Evolutionary conservation across 2,329 filamentous ascomycete genomes (phyloP), one percentile per base, ranked within the genome.

Genomic region (Colletotrichum lindemuthianum): DNA sequence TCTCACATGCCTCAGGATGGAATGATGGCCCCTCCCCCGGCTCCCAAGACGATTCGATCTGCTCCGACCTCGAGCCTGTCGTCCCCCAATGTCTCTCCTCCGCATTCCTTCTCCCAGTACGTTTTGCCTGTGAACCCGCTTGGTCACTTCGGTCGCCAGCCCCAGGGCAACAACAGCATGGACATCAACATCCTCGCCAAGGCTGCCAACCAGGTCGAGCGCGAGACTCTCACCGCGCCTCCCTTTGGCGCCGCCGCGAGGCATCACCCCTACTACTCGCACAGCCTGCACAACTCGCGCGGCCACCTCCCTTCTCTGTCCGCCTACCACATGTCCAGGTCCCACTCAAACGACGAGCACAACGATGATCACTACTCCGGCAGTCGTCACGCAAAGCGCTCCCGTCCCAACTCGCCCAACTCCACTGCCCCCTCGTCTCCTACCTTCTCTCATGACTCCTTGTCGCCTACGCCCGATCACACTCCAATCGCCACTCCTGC

Each of bases 401-500:
- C 95, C 65, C 85, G 95, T 71, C 95, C 96, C 47, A 96, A 94
- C 76, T 97, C 95, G 40, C 96, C 95, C 57, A 93, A 96, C 79
- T 97, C 94, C 8, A 98, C 95, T 2, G 95, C 95, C 51, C 96
- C 96, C 16, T 97, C 95, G 33, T 98, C 95, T 37, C 95, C 95
- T 33, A 97, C 94, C 4, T 97, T 97, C 77, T 97, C 95, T 2
- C 93, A 97, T 79, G 93, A 97, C 78, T 97, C 95, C 10, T 86
- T 95, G 50, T 98, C 95, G 9, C 96, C 95, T 5, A 99, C 95
- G 2, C 96, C 95, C 10, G 95, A 98, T 74, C 94, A 97, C 82
- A 98, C 96, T n/a, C 95, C 95, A n/a, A 88, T 98, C 60, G 95
- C 94, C 34, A 99, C 95, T 6, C 95, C 95, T 5, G 95, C 94